Base-by-base conservation (phyloP, 2,329 filamentous ascomycete genomes). In the Colletotrichum godetiae region DNA sequence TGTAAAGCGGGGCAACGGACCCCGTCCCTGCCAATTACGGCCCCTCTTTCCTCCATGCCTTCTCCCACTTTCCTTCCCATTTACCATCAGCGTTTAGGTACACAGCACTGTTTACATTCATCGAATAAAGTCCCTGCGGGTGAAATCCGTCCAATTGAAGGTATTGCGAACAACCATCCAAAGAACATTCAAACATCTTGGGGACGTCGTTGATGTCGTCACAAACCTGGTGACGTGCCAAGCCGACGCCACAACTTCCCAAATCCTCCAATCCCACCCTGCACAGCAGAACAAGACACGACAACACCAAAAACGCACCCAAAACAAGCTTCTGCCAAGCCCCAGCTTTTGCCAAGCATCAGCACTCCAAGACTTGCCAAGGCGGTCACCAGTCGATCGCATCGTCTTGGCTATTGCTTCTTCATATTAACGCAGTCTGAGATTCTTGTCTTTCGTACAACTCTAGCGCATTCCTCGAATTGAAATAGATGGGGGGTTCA, bases 251-350 rank as follows among this genome's bases (percentile, higher is more conserved):
- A 70, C 66, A 53, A 10, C 29, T 13, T 15, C 49, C 58, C 11
- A 6, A 11, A 49, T 49, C 42, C 42, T 24, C 24, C 31, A 55
- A 64, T 63, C 53, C 58, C 24, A 53, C 64, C 31, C 49, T 35
- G 8, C 35, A 37, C 11, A 58, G 29, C 52, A 37, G 33, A 46
- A 62, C 37, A 19, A 42, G 37, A 42, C 37, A 42, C 37, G 37
- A 52, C 29, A 37, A n/a, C 35, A 10, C 35, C 35, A 19, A 57
- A 15, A 31, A 13, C 33, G 15, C 29, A 11, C 22, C 53, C 59
- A 59, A 62, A 67, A 72, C 68, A 74, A 74, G 71, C 71, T 74
- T 74, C 71, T 37, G 71, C 71, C 71, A 73, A 73, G 71, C 57
- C 52, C 42, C 58, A 57, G 35, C 27, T 33, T 7, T 15, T 19